phyloP scores from a whole-genome alignment of 345 rosid genomes.

The Turritis glabra region DNA sequence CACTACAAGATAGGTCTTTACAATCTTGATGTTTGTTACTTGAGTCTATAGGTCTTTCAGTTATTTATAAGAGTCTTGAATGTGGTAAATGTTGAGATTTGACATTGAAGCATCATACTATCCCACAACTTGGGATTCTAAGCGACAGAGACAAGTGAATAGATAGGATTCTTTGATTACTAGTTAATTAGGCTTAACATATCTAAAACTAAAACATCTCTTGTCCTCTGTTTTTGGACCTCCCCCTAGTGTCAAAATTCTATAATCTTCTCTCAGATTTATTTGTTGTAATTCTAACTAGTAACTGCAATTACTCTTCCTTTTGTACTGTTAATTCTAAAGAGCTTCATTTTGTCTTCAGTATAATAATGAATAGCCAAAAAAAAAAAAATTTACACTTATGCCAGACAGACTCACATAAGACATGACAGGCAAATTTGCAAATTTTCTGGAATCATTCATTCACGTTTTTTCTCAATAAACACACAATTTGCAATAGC shows the following conservation, averaged over 20 bases:
- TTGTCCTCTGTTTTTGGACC: neutral
- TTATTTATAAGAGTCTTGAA: too few species aligned
- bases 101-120: neutral
- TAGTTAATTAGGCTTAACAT: neutral
- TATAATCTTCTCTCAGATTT: neutral
- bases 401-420: slow-evolving; percentile 17
- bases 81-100: too few species aligned
- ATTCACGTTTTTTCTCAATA: neutral
- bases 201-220: neutral
- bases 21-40: neutral
- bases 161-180: neutral
- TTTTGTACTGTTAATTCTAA: too few species aligned
- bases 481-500: slow-evolving; percentile 27
- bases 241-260: neutral
- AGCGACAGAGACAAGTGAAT: neutral
- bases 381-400: neutral
- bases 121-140: neutral
- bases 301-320: too few species aligned
- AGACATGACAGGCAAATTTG: slow-evolving; percentile 17
- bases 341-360: too few species aligned
- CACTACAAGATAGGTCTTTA: neutral
- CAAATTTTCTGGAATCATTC: slow-evolving; percentile 12
- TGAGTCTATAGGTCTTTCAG: neutral
- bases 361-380: neutral
- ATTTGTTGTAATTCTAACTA: too few species aligned